Evolutionary conservation across 73 alveolate genomes (phyloP), one percentile per base, ranked within the genome.

Genomic region (Paramecium sexaurelia): DNA sequence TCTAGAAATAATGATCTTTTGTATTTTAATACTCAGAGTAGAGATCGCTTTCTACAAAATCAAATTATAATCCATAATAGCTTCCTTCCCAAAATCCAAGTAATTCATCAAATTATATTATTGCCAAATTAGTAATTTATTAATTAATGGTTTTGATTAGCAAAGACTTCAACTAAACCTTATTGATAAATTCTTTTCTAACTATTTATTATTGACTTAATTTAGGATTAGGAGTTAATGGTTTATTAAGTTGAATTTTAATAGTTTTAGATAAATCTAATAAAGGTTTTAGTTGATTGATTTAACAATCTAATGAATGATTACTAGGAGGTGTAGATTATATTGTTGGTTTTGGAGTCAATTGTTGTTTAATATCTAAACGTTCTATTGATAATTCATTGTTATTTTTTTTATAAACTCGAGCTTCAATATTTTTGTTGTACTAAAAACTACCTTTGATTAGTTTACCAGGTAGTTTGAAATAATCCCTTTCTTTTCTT

Each of bases 401-500:
- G 33, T 61, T 61, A 61, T 61, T 26, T 61, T 61, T 61, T 61
- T 61, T 61, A 61, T 61, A 32, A 61, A 29, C 47, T 61, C 83
- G 19, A 4, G 43, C 26, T 19, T 15, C 43, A 61, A 61, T 61
- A 26, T 61, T 61, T 11, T 61, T 61, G 11, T 26, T 61, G 26
- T 61, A 19, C 26, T 26, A 20, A 61, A 61, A 61, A 61, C 83
- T 61, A 32, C 83, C 83, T 32, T 61, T 61, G 26, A 61, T 61
- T 0, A 61, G 26, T 61, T 32, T 61, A 6, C 83, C 83, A 29
- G 83, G 83, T 61, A 61, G 39, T 61, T 61, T 61, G 0, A 29
- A 26, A 10, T 61, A 10, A 13, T 61, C 83, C 39, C 26, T 61
- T 61, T 61, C 39, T 61, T 61, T 61, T 15, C 83, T 26, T 29